Percentiles rank a stretch among this genome's conserved stretches.
phyloP scores from a whole-genome alignment of 495 filamentous ascomycete species.

The Staphylotrichum longicolle region DNA sequence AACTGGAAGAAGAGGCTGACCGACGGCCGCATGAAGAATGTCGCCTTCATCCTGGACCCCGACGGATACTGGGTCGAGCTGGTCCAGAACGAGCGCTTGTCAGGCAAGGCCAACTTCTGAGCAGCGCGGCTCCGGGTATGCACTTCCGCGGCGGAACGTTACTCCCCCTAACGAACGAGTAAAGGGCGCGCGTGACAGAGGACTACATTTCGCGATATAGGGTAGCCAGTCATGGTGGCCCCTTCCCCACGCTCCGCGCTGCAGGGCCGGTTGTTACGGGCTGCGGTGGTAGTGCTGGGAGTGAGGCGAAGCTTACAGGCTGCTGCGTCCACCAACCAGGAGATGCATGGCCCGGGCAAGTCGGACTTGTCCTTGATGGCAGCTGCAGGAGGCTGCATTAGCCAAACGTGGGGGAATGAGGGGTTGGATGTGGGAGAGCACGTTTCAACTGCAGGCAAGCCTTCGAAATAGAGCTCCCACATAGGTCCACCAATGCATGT shows the following conservation, averaged over 20 bases:
- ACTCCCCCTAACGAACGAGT: background rate
- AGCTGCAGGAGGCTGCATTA: constrained; percentile 35
- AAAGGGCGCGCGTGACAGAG: constrained; percentile 7
- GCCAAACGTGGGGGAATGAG: constrained; percentile 41
- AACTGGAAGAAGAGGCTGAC: constrained; percentile 94
- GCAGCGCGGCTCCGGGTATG: background rate
- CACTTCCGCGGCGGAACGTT: background rate
- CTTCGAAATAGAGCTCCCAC: constrained; percentile 15
- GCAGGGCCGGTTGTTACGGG: background rate
- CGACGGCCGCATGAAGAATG: constrained; percentile 88
- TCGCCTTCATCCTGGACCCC: constrained; percentile 92
- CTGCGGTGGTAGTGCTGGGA: background rate
- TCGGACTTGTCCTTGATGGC: constrained; percentile 16
- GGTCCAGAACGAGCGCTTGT: constrained; percentile 67
- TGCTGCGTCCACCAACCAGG: constrained; percentile 13
- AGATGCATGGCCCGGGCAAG: constrained; percentile 7
- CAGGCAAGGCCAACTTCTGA: constrained; percentile 53
- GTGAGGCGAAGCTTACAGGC: constrained; percentile 7
- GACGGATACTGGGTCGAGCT: constrained; percentile 93
- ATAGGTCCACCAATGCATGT: constrained; percentile 18
- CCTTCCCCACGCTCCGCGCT: constrained; percentile 9
- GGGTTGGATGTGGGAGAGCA: constrained; percentile 18
- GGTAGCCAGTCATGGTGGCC: constrained; percentile 6
- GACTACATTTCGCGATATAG: background rate
- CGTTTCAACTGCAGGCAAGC: constrained; percentile 7